Base-by-base conservation (phyloP, 805 yeast species). In the Suhomyces faveliae region DNA sequence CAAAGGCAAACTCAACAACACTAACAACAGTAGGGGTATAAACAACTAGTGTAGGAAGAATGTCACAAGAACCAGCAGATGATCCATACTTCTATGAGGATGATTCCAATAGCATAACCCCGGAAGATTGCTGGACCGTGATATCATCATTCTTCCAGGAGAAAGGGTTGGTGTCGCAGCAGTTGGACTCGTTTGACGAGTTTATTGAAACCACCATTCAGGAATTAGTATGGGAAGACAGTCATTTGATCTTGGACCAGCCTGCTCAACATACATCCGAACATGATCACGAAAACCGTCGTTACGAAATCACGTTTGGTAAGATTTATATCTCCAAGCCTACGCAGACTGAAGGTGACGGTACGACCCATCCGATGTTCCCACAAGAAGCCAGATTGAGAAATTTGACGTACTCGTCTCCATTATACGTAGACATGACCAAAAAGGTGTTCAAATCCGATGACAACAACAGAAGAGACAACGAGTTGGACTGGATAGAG, bases 81-180 rank as follows among this genome's bases (percentile, higher is more conserved):
- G 91, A 86, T 67, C 87, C 84, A 43, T 87, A 88, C 67, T 84
- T 83, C 64, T 91, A 85, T 57, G 84, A 78, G 54, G 88, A 80
- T 52, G 80, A 79, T 51, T 80, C 85, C 62, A 58, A 58, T 53
- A 61, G 65, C 53, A 89, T 94, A 72, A 90, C 98, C 25, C 88
- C 97, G 23, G 99, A 94, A 74, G 99, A 94, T 77, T 94, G 99
- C 71, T 94, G 99, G 99, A 85, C 96, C 25, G 98, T 94, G 53
- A 94, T 94, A 57, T 87, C 97, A 23, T 82, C 98, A 13, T 94
- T 94, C 70, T 94, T 94, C 78, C 89, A 87, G 71, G 95, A 91
- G 63, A 92, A 91, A 65, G 99, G 99, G 51, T 79, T 94, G 57
- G 99, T 94, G 23, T 90, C 98, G 20, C 99, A 94, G 73, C 99